A percentile compares a stretch with the other conserved stretches of the same genome.
These are phyloP conservation scores for Annulohypoxylon truncatum DNA, from an alignment of 2,329 filamentous ascomycete genomes.

Conservation along the genomic window DNA sequence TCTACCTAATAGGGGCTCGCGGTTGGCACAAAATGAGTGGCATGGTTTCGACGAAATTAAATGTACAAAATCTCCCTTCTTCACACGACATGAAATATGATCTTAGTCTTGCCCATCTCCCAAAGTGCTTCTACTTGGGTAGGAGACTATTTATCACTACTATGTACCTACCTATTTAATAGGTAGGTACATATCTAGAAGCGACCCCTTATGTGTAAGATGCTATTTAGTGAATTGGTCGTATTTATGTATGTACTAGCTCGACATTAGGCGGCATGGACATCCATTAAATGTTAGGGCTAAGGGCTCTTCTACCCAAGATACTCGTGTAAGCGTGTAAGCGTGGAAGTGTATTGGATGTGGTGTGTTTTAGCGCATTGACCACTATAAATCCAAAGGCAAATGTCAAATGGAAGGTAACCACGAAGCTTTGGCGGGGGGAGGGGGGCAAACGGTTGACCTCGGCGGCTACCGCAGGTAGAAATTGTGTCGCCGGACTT, in stretches of 20 bases:
- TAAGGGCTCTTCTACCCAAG: not conserved
- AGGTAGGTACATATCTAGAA: no score
- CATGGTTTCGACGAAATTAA: constrained; percentile 5
- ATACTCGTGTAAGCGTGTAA: constrained; percentile 9
- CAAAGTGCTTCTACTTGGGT: not conserved
- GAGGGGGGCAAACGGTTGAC: constrained; percentile 19
- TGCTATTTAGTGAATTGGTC: not conserved
- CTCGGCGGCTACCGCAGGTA: constrained; percentile 17
- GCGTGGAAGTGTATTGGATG: constrained; percentile 7
- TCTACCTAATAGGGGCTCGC: not conserved
- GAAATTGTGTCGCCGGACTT: constrained; percentile 14
- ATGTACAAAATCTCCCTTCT: constrained; percentile 24
- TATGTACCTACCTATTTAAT: not conserved
- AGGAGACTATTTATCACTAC: not conserved
- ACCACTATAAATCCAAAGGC: constrained; percentile 2
- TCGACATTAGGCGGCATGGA: not conserved
- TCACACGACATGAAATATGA: not conserved
- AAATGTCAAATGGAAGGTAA: constrained; percentile 32
- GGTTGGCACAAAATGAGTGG: constrained; percentile 10
- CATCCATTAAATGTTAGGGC: not conserved
- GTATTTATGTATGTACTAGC: no score
- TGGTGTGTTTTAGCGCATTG: constrained; percentile 10
- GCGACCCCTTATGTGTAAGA: no score
- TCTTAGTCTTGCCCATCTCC: not conserved
- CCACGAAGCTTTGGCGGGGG: constrained; percentile 35